Conservation (phyloP, 2,329 filamentous ascomycete species). For the Scedosporium minutisporum region DNA sequence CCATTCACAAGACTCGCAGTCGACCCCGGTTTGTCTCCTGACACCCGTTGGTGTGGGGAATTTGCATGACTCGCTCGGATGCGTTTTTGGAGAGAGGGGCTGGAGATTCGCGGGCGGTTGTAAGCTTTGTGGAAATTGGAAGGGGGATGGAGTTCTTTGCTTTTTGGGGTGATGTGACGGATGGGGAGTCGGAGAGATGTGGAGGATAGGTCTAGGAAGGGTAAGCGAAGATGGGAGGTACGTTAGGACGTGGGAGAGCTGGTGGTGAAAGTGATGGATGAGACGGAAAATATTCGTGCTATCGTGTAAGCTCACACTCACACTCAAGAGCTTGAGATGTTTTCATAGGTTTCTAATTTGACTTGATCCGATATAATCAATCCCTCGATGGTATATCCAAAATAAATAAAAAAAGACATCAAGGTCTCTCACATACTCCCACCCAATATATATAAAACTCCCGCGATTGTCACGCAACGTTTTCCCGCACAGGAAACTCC, state of each 20-base stretch:
- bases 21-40: background rate
- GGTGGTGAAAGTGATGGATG: background rate
- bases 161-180: background rate
- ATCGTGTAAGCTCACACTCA: too few species aligned
- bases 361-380: too few species aligned
- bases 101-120: background rate
- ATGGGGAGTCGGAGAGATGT: background rate
- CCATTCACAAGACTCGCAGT: background rate
- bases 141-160: background rate
- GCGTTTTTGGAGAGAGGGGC: background rate
- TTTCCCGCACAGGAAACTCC: background rate
- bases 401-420: too few species aligned
- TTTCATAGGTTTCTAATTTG: too few species aligned
- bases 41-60: background rate
- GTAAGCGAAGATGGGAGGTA: background rate
- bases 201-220: background rate
- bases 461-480: too few species aligned
- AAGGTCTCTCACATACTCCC: too few species aligned
- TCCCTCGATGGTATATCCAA: too few species aligned
- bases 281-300: background rate
- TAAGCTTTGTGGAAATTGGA: background rate
- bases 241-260: background rate
- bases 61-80: background rate
- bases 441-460: too few species aligned
- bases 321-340: too few species aligned